These are phyloP conservation scores for Bodo saltans DNA, from an alignment of 78 protist genomes.

Conservation along the genomic window DNA sequence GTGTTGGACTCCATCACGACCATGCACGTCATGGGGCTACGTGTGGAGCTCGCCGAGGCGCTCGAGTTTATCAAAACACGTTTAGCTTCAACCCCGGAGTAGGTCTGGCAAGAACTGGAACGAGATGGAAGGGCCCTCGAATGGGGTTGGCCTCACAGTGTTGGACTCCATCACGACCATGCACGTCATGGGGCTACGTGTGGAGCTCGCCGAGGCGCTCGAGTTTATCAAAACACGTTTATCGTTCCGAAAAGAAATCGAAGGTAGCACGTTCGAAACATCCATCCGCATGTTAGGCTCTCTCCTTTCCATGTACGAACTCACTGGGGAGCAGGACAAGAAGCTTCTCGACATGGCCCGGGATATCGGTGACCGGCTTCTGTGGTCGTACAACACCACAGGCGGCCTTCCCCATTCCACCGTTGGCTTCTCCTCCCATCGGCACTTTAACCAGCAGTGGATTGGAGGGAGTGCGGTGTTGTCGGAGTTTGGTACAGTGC, in stretches of 20 bases:
- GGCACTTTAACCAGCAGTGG: slow-evolving; percentile 10
- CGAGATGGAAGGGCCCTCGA: too few species aligned
- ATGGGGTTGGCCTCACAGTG: slow-evolving; percentile 63
- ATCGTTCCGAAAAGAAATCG: neutral
- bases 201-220: slow-evolving; percentile 47
- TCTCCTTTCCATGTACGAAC: slow-evolving; percentile 28
- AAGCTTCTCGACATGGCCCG: slow-evolving; percentile 21
- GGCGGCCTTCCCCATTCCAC: slow-evolving; percentile 48
- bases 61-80: slow-evolving; percentile 50
- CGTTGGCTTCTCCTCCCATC: neutral
- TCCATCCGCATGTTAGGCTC: slow-evolving; percentile 43
- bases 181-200: slow-evolving; percentile 52
- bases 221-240: slow-evolving; percentile 35
- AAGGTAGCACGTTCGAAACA: slow-evolving; percentile 28
- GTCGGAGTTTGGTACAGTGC: slow-evolving; percentile 38
- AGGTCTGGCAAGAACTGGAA: too few species aligned
- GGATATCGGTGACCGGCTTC: slow-evolving; percentile 59
- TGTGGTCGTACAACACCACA: slow-evolving; percentile 39
- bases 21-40: slow-evolving; percentile 56
- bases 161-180: slow-evolving; percentile 66
- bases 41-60: slow-evolving; percentile 45
- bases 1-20: slow-evolving; percentile 68
- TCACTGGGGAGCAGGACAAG: slow-evolving; percentile 26
- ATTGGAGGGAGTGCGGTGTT: slow-evolving; percentile 17
- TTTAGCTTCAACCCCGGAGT: too few species aligned